Conservation (phyloP, 169 alveolate species). For the Cryptosporidium sp. region DNA sequence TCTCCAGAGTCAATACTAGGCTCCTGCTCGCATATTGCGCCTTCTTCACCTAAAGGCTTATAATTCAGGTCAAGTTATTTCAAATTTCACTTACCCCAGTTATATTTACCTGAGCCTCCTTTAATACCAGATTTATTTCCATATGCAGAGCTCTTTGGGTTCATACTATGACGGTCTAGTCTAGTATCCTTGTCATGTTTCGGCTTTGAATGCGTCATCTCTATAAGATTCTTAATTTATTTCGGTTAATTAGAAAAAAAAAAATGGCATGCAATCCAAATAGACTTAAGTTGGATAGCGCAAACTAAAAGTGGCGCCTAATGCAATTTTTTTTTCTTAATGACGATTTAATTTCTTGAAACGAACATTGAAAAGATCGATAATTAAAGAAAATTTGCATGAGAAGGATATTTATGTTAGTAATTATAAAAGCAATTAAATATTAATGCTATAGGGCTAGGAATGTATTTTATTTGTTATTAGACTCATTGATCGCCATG, state of each 20-base stretch:
- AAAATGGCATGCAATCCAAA: slow-evolving; percentile 24
- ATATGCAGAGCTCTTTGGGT: slow-evolving; percentile 71
- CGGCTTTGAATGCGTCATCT: slow-evolving; percentile 35
- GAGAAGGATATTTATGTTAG: background rate
- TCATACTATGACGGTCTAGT: slow-evolving; percentile 66
- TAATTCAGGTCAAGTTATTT: background rate
- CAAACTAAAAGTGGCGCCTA: slow-evolving; percentile 7
- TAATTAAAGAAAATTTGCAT: background rate
- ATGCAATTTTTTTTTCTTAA: background rate
- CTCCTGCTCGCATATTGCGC: background rate
- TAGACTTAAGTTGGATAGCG: background rate
- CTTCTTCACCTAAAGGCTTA: slow-evolving; percentile 28
- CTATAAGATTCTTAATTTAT: background rate
- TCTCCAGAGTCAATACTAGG: slow-evolving; percentile 13
- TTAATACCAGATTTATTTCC: slow-evolving; percentile 69
- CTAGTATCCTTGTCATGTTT: slow-evolving; percentile 57
- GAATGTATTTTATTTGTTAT: slow-evolving; percentile 25
- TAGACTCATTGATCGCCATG: slow-evolving; percentile 81
- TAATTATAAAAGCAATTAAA: background rate
- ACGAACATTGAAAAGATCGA: background rate
- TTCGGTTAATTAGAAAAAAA: background rate
- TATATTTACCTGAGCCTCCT: slow-evolving; percentile 65
- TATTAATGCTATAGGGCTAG: background rate
- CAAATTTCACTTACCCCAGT: slow-evolving; percentile 63
- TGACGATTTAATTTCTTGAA: background rate